These are phyloP conservation scores for Ailanthus altissimus DNA, from an alignment of 345 rosid species.

Conservation along the genomic window DNA sequence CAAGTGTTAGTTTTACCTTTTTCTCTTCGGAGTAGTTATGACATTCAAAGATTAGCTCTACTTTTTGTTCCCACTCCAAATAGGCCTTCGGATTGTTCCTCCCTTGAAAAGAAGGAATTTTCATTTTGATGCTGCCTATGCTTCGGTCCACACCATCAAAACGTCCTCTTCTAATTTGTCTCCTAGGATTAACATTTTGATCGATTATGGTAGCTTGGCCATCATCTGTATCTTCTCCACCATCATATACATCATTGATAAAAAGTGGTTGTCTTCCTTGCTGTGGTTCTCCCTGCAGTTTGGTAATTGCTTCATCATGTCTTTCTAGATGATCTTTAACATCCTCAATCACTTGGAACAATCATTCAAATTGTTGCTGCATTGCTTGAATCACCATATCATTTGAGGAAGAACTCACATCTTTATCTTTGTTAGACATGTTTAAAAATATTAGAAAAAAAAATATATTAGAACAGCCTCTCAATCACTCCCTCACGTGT, in stretches of 20 bases:
- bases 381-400: neutral
- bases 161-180: neutral
- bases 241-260: neutral
- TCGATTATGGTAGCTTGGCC: neutral
- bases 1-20: too few species aligned
- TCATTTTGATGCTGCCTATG: too few species aligned
- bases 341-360: neutral
- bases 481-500: neutral
- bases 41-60: too few species aligned
- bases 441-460: too few species aligned
- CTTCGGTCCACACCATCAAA: neutral
- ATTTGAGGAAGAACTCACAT: neutral
- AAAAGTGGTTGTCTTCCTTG: neutral
- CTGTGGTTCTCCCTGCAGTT: neutral
- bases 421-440: neutral
- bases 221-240: neutral
- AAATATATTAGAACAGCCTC: neutral
- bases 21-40: too few species aligned
- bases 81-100: too few species aligned
- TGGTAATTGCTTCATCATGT: conserved; percentile 1
- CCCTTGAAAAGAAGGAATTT: too few species aligned
- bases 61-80: too few species aligned
- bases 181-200: neutral
- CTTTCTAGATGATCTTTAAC: neutral
- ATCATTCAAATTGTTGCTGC: neutral